Evolutionary conservation across 352 stramenopile species (phyloP).

Genomic region (Phytophthora tentaculata): DNA sequence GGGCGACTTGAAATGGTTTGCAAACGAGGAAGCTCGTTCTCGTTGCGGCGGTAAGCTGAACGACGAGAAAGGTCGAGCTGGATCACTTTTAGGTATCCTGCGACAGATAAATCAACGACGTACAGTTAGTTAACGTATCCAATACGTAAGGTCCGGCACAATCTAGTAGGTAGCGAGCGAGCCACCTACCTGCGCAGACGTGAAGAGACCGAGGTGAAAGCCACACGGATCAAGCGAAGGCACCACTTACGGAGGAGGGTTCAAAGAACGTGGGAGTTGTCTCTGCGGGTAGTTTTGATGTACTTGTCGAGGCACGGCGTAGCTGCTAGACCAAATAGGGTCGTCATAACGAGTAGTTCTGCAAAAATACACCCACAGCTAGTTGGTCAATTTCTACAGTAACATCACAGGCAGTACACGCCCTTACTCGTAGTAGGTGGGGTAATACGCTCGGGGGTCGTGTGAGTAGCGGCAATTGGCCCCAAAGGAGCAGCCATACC

Average conservation of each 20-base stretch:
- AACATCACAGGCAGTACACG: background rate
- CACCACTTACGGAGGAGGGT: slow-evolving; percentile 38
- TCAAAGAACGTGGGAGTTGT: slow-evolving; percentile 18
- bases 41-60: slow-evolving; percentile 17
- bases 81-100: slow-evolving; percentile 26
- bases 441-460: slow-evolving; percentile 32
- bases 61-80: slow-evolving; percentile 5
- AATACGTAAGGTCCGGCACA: background rate
- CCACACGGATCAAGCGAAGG: slow-evolving; percentile 16
- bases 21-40: slow-evolving; percentile 36
- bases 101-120: background rate
- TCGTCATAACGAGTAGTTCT: slow-evolving; percentile 23
- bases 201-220: slow-evolving; percentile 16
- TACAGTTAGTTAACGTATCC: slow-evolving; percentile 5
- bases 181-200: slow-evolving; percentile 26
- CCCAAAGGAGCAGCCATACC: slow-evolving; percentile 57
- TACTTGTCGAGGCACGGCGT: slow-evolving; percentile 15
- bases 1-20: slow-evolving; percentile 22
- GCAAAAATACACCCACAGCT: background rate
- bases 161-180: slow-evolving; percentile 28
- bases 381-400: no score
- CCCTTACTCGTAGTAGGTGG: slow-evolving; percentile 35
- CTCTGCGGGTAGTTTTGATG: slow-evolving; percentile 29
- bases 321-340: slow-evolving; percentile 18
- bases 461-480: slow-evolving; percentile 68